Base-by-base conservation (phyloP, 1,284 basidiomycete species). In the Termitomyces sp. region DNA sequence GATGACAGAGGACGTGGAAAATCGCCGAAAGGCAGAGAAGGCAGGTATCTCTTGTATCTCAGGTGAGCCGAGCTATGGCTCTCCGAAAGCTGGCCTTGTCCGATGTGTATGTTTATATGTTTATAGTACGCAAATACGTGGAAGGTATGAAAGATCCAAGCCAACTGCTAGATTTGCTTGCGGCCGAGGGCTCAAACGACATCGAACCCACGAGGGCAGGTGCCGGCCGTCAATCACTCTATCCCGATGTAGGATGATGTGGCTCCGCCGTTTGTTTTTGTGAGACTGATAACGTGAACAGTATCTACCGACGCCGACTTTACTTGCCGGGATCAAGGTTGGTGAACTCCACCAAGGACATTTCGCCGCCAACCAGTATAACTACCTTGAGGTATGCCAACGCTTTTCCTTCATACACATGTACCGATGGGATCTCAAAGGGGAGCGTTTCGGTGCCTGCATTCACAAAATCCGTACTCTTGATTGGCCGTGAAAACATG, bases 321-420 rank as follows among this genome's bases (percentile, higher is more conserved):
- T 98, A 16, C 69, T 84, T 26, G 91, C 93, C 6, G 96, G 93
- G 1, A 77, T 98, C 50, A 95, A 93, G 67, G 81, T 83, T 8
- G 92, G 92, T 0, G 76, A 88, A 46, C 80, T 95, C 9, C 80
- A 93, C 61, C 91, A 96, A 69, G 97, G 97, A 0, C 87, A 94
- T 66, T 99, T 97, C 74, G 95, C 92, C 64, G 92, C 95, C 4
- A 97, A 92, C 63, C 84, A 88, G 56, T 99, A 93, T 75, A 99
- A 99, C 68, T 99, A 96, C 64, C 78, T 98, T 6, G 94, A 97
- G 77, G 89, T 88, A 46, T 37, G 45, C 13, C 7, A 5, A 46
- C 4, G 5, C 8, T 18, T 3, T 43, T 13, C 8, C 46, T 8
- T 28, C 11, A 30, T 24, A 4, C 19, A 1, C 26, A 48, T 10